phyloP scores from a whole-genome alignment of 2,329 filamentous ascomycete genomes.

The Xylaria arbuscula region DNA sequence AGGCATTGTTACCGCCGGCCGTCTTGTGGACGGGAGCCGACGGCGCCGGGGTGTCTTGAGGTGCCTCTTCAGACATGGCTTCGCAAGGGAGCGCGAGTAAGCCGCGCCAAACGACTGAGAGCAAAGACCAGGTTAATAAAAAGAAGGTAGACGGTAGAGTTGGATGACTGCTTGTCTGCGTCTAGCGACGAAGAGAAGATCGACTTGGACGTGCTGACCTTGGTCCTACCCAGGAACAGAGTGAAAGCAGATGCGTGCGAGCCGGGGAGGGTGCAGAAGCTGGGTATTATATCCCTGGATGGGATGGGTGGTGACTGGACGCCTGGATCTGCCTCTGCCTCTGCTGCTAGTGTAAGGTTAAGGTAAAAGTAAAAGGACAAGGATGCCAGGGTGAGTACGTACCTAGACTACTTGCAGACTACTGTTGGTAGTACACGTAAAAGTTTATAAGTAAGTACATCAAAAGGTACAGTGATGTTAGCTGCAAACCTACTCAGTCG shows the following conservation, averaged over 20 bases:
- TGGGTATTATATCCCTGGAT: conserved; percentile 32
- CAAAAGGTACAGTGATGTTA: not conserved
- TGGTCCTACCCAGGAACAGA: conserved; percentile 13
- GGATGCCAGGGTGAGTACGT: not conserved
- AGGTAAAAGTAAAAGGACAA: not conserved
- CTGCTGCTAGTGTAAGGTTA: not conserved
- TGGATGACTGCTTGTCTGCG: conserved; percentile 10
- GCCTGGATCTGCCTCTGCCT: conserved; percentile 15
- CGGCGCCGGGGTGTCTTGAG: conserved; percentile 25
- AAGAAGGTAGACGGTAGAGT: not conserved
- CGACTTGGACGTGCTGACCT: not conserved
- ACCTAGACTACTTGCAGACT: conserved; percentile 13
- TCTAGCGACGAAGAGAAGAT: conserved; percentile 1
- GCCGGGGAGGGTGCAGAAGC: conserved; percentile 23
- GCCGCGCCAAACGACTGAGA: not conserved
- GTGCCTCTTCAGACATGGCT: conserved; percentile 41
- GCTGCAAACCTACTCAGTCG: not conserved
- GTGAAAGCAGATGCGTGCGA: conserved; percentile 5
- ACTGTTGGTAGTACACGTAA: conserved; percentile 3
- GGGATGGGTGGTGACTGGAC: conserved; percentile 1
- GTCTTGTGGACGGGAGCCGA: conserved; percentile 57
- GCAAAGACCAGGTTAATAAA: not conserved
- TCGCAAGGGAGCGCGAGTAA: not conserved
- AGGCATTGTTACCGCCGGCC: conserved; percentile 74
- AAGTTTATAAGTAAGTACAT: not conserved